phyloP scores from a whole-genome alignment of 108 stramenopile genomes.

The Nannochloropsis salina region DNA sequence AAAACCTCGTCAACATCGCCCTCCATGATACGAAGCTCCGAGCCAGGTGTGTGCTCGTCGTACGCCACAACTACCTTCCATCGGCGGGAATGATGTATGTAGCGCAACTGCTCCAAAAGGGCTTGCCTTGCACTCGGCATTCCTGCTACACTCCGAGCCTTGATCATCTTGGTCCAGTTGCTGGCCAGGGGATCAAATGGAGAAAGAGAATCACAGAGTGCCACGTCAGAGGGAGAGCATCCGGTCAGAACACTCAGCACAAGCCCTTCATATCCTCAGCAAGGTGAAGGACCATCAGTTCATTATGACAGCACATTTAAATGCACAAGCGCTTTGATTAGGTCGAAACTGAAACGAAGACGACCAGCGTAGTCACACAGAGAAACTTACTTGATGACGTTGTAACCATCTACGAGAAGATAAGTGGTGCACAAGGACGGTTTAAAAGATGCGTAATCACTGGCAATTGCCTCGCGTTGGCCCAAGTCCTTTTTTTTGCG shows the following conservation, averaged over 20 bases:
- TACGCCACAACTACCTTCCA: background rate
- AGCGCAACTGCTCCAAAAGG: background rate
- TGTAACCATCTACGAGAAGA: slow-evolving; percentile 7
- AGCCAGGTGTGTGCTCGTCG: slow-evolving; percentile 11
- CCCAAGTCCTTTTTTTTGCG: background rate
- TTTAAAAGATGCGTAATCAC: background rate
- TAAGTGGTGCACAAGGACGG: background rate
- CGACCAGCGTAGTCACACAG: background rate
- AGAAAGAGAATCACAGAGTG: background rate
- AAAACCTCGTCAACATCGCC: background rate
- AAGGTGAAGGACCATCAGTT: too few species aligned
- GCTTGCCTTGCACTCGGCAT: slow-evolving; percentile 8
- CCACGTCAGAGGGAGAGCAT: background rate
- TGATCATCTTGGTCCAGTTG: slow-evolving; percentile 14
- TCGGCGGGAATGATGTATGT: background rate
- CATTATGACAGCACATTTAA: too few species aligned
- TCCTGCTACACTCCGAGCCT: background rate
- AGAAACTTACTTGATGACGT: slow-evolving; percentile 2
- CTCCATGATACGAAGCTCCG: slow-evolving; percentile 4
- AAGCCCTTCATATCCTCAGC: too few species aligned
- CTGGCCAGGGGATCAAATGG: background rate
- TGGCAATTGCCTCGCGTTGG: background rate
- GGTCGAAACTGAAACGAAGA: too few species aligned
- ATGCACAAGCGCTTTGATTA: too few species aligned
- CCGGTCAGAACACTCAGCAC: background rate